A percentile compares a stretch with the other conserved stretches of the same genome.
Evolutionary conservation across 140 eudicot species (phyloP).

Genomic region (Artemisia princeps): DNA sequence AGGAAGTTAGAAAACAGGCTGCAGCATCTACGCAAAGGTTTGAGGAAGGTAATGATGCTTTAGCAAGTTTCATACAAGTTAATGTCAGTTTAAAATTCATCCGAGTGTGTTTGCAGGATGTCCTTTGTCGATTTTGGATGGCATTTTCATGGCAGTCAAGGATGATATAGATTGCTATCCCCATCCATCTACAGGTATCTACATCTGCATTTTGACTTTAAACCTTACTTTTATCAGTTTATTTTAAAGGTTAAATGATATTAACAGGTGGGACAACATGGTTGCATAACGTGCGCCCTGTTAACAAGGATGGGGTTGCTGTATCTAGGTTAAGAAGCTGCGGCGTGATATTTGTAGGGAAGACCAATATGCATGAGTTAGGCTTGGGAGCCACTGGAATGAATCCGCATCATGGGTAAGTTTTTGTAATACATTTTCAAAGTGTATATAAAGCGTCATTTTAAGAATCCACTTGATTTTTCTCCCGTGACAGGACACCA

Average conservation of each 20-base stretch:
- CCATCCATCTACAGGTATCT: conserved; percentile 63
- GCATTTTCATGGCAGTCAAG: conserved; percentile 82
- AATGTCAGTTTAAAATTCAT: neutral
- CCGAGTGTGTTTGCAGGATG: conserved; percentile 40
- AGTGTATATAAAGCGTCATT: too few relatives aligned
- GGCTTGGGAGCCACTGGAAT: conserved; percentile 84
- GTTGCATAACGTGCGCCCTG: conserved; percentile 59
- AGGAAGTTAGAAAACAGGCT: conserved; percentile 66
- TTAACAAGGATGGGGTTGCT: conserved; percentile 55
- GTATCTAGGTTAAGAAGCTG: conserved; percentile 71
- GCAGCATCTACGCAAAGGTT: conserved; percentile 74
- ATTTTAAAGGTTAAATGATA: conserved; percentile 20
- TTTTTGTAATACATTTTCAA: neutral
- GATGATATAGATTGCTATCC: conserved; percentile 92
- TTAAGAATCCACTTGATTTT: conserved; percentile 1
- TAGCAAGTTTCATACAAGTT: neutral
- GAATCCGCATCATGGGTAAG: conserved; percentile 75
- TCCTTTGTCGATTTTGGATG: conserved; percentile 72
- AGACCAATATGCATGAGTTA: conserved; percentile 92
- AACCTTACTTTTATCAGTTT: neutral
- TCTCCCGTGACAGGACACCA: conserved; percentile 51
- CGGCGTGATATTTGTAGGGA: conserved; percentile 81
- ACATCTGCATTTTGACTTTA: neutral
- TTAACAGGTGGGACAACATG: conserved; percentile 75
- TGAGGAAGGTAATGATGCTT: conserved; percentile 49